Base-by-base conservation (phyloP, 2,329 filamentous ascomycete genomes). In the Fusarium sp. region DNA sequence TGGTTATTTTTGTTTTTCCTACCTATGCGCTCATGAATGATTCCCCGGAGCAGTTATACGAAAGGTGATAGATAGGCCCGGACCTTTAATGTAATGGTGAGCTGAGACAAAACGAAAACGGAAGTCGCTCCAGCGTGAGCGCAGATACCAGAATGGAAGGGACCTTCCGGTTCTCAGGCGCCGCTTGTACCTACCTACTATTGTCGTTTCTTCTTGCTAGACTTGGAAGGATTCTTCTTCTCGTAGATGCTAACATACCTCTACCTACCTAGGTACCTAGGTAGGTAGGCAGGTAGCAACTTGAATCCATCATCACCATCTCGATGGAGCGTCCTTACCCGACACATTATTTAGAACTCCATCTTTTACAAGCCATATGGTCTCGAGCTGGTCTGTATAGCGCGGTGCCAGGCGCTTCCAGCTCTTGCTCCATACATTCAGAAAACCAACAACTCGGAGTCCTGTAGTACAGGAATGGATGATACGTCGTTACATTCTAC, bases 381-480 rank as follows among this genome's bases (percentile, higher is more conserved):
- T 19, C 19, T 42, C 14, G 41, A 28, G 39, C n/a, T 28, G 4
- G 18, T 18, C 34, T n/a, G 18, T 18, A n/a, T 26, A 10, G 14
- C 41, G 10, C 23, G 37, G 53, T 21, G 26, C 26, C 37, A 43
- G 18, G 19, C 37, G 30, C 21, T 13, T 23, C 26, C 34, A 28
- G 23, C 13, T 50, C n/a, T 21, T 50, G 23, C 21, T 44, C 19
- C 23, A 34, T 41, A 8, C 19, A 52, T 14, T 41, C n/a, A 16
- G 25, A 48, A 37, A 48, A 53, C 9, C 16, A 16, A 23, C 12
- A 11, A 11, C 28, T 16, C 42, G 19, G 30, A 25, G 21, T 34
- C 45, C 18, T 18, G n/a, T 44, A 10, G 34, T 11, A 45, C 25
- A 42, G 65, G 65, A 46, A 71, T 71, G 69, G 58, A 59, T 34